Base-by-base conservation (phyloP, 192 early-diverging fungal genomes). In the Backusella parvicylindrica region DNA sequence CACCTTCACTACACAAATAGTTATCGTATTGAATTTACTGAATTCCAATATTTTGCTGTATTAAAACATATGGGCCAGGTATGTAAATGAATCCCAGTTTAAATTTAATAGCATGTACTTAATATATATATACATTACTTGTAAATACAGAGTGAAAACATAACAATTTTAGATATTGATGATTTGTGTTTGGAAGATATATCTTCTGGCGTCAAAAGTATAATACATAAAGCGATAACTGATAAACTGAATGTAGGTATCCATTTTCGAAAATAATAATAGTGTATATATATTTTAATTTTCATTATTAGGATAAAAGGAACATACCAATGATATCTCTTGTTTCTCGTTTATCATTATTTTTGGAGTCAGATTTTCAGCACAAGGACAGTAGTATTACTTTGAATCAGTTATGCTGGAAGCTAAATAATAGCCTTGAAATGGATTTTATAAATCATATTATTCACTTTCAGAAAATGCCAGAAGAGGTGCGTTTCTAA, bases 311-410 rank as follows among this genome's bases (percentile, higher is more conserved):
- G 85, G 49, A 82, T 37, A 88, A 80, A 77, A 72, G 82, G 49
- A 75, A 80, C 1, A 79, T 74, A 36, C 84, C 90, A 3, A 89
- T 90, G 89, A 71, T 91, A 16, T 86, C 89, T 68, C 65, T 90
- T 50, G 83, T 87, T 18, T 87, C 88, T 16, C 65, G 80, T 30
- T 74, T 89, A 0, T 84, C 78, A 0, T 85, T 81, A 65, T 87
- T 89, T 32, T 74, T 82, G 12, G 80, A 83, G 21, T 18, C 87
- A 5, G 84, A 87, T 47, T 83, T 86, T 71, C 87, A 90, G 72
- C 83, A 87, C 50, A 92, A 91, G 31, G 79, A 81, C 11, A 89
- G 86, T 2, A 86, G 84, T 41, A 68, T 93, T 5, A 81, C 84
- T 5, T 74, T 91, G n/a, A 71, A 76, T 12, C 85, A 85, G 6